Conservation (phyloP, 1,139 yeast species). For the Wickerhamomyces sp. region DNA sequence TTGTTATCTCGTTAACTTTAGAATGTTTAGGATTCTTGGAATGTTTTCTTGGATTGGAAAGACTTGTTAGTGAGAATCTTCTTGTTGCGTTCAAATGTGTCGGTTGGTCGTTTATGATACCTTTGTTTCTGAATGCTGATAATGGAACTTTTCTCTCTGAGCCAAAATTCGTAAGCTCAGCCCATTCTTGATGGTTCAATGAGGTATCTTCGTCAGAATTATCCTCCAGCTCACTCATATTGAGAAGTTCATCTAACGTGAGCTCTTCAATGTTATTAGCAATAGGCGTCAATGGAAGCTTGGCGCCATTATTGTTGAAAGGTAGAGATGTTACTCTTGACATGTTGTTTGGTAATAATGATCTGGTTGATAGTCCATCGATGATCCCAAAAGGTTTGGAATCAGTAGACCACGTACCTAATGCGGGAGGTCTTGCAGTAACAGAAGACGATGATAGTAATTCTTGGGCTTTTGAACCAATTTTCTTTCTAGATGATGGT, state of each 20-base stretch:
- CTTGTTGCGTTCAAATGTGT: constrained; percentile 23
- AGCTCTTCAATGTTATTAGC: constrained; percentile 50
- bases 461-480: constrained; percentile 79
- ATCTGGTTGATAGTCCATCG: constrained; percentile 87
- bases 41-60: constrained; percentile 7
- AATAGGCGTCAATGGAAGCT: constrained; percentile 12
- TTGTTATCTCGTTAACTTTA: constrained; percentile 13
- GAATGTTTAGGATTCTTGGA: constrained; percentile 7
- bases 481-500: constrained; percentile 48
- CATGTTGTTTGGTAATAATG: constrained; percentile 42
- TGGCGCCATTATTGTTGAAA: constrained; percentile 1
- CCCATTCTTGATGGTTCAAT: constrained; percentile 44
- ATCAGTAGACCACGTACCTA: constrained; percentile 90
- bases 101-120: constrained; percentile 32
- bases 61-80: constrained; percentile 13
- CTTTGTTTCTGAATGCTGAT: constrained; percentile 86
- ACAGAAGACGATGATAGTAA: constrained; percentile 80
- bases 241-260: constrained; percentile 79
- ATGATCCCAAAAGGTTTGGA: constrained; percentile 88
- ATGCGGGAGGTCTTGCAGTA: constrained; percentile 83
- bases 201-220: constrained; percentile 47
- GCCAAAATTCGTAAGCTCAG: constrained; percentile 40
- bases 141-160: constrained; percentile 64
- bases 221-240: constrained; percentile 84
- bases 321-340: constrained; percentile 2